Base-by-base conservation (phyloP, 1,284 basidiomycete species). In the Melampsora larici-populina region DNA sequence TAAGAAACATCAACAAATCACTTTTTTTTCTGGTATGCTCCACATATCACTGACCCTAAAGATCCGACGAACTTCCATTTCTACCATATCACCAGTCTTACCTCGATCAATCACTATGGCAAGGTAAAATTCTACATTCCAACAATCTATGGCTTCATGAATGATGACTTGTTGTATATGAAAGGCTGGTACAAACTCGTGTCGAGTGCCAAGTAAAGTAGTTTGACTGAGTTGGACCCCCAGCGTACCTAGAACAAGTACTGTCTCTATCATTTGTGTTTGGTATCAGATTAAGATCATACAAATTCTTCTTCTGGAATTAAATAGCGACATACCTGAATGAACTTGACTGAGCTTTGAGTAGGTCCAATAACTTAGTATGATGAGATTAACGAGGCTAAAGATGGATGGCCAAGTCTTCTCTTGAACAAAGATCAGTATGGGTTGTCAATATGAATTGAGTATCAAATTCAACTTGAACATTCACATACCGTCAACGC, bases 81-180 rank as follows among this genome's bases (percentile, higher is more conserved):
- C 36, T 40, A 55, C 29, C 43, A 29, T 36, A 49, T 69, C 65
- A 0, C 36, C 60, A 26, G 1, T 26, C 40, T 51, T 21, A 13
- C 62, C 48, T 21, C 55, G 46, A 55, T 78, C 67, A n/a, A 78
- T 51, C 17, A 78, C 24, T 21, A 78, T 31, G 7, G 46, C 76
- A 43, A 78, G 69, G 55, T 71, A 78, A 63, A 78, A 78, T 31
- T 29, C 36, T 1, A 78, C 36, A 70, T 65, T 51, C 76, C 76
- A 78, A 24, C 76, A 67, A 15, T 70, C 62, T 29, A 78, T 78
- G 9, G 76, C 31, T 64, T 78, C 76, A 51, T 78, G 76, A 66
- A 78, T 78, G 46, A 78, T 66, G 7, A 67, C 69, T 13, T 78
- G 68, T 31, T 17, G 60, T 46, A 78, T 65, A 48, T 78, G 68